Percentiles rank a stretch among this genome's conserved stretches.
These are phyloP conservation scores for Microcyclosporella mali DNA, from an alignment of 2,329 filamentous ascomycete species.

Conservation along the genomic window DNA sequence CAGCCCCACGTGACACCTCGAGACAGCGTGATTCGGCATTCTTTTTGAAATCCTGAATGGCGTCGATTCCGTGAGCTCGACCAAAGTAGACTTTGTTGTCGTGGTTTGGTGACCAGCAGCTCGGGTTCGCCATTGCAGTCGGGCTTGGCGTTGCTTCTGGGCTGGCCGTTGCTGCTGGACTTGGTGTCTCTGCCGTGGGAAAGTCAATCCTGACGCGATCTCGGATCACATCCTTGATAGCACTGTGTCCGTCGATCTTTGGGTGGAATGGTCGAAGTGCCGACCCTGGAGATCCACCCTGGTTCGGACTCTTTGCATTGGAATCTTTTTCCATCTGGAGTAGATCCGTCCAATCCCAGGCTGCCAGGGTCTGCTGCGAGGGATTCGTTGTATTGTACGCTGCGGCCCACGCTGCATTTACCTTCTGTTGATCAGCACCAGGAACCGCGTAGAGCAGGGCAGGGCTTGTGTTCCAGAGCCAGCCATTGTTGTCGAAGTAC, in stretches of 20 bases:
- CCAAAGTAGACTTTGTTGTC: no score
- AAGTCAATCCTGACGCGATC: no score
- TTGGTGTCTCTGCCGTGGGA: no score
- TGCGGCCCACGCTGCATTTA: background rate
- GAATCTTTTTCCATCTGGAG: background rate
- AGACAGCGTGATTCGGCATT: no score
- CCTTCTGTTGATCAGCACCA: background rate
- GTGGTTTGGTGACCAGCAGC: no score
- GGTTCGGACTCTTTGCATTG: background rate
- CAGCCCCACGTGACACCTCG: no score
- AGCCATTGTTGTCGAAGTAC: background rate
- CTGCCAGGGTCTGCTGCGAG: background rate
- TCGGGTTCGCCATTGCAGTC: no score
- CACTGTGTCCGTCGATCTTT: background rate
- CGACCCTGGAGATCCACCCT: background rate
- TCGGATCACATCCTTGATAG: background rate
- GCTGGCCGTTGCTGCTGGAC: no score
- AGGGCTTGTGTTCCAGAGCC: background rate
- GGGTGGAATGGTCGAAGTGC: background rate
- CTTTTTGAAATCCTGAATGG: no score
- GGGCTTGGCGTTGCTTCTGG: no score
- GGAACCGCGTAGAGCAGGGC: background rate
- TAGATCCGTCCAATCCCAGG: background rate
- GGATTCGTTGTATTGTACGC: background rate
- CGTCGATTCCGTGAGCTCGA: no score